Conservation (phyloP, 2,329 filamentous ascomycete genomes). For the Orbilia quercus region DNA sequence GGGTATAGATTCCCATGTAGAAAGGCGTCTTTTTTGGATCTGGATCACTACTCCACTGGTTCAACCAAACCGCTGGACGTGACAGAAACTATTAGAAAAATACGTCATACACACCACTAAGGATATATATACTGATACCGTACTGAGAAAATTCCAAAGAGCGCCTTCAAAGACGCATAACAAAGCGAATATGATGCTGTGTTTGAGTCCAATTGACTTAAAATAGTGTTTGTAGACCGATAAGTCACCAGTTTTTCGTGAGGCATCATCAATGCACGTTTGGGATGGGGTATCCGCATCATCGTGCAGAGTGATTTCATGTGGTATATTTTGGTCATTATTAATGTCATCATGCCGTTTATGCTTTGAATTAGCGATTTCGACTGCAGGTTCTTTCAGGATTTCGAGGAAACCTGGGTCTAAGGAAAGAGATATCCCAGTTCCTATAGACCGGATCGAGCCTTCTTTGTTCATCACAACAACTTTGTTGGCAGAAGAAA, state of each 20-base stretch:
- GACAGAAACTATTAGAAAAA: slow-evolving; percentile 12
- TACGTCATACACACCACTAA: background rate
- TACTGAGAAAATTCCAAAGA: slow-evolving; percentile 28
- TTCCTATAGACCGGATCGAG: slow-evolving; percentile 27
- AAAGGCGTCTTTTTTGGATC: slow-evolving; percentile 41
- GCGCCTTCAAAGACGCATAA: slow-evolving; percentile 20
- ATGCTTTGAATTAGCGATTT: background rate
- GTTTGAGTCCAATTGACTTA: slow-evolving; percentile 30
- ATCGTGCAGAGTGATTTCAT: slow-evolving; percentile 28
- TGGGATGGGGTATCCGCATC: slow-evolving; percentile 17
- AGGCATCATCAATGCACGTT: slow-evolving; percentile 35
- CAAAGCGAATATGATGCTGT: slow-evolving; percentile 25
- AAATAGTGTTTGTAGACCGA: slow-evolving; percentile 46
- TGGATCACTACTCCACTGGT: slow-evolving; percentile 48
- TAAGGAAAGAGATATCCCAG: slow-evolving; percentile 27
- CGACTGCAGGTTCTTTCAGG: slow-evolving; percentile 10
- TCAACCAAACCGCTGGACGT: slow-evolving; percentile 39
- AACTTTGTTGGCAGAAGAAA: slow-evolving; percentile 30
- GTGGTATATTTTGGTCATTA: slow-evolving; percentile 33
- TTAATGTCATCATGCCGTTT: slow-evolving; percentile 16
- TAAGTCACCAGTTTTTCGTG: slow-evolving; percentile 49
- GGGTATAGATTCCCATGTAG: slow-evolving; percentile 50
- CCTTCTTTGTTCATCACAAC: slow-evolving; percentile 44
- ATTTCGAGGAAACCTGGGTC: slow-evolving; percentile 23
- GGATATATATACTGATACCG: background rate